Evolutionary conservation across 371 early-diverging fungal species (phyloP), one percentile per base, ranked within the genome.

Genomic region (Zancudomyces culisetae): DNA sequence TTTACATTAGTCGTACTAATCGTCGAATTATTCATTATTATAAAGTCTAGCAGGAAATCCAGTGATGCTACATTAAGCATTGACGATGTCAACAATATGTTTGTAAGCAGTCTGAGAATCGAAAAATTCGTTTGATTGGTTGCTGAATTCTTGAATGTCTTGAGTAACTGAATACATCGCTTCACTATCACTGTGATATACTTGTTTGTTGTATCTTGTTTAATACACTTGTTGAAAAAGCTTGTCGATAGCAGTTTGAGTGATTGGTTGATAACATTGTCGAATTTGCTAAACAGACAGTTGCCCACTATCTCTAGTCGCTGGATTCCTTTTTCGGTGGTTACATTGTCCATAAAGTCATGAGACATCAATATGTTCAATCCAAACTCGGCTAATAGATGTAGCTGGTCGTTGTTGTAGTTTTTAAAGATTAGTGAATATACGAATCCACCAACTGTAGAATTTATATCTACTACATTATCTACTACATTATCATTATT

Each of bases 311-410:
- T 65, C 28, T 76, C 73, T 51, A 88, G 75, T 55, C 76, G 74
- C 56, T 77, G 77, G 51, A 78, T 75, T 51, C 73, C 75, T 42
- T 89, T 59, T 1, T 79, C 75, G 0, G 80, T 69, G 15, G 80
- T 69, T 51, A 84, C 66, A 19, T 93, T 66, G 23, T 22, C 19
- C 26, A 35, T 18, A n/a, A n/a, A n/a, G n/a, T n/a, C n/a, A n/a
- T n/a, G n/a, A n/a, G 47, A 47, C 15, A 47, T 18, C 29, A 47
- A 47, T 47, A 23, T 6, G 13, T 75, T 71, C 18, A 95, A 63
- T 2, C 96, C 96, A 75, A 97, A 93, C 52, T 83, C 81, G 42
- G 91, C 84, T 64, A 97, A n/a, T n/a, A n/a, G n/a, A n/a, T n/a
- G n/a, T n/a, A n/a, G n/a, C n/a, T n/a, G n/a, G n/a, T n/a, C n/a